Evolutionary conservation across 2,329 filamentous ascomycete species (phyloP).

Genomic region (Venturia carpophila): DNA sequence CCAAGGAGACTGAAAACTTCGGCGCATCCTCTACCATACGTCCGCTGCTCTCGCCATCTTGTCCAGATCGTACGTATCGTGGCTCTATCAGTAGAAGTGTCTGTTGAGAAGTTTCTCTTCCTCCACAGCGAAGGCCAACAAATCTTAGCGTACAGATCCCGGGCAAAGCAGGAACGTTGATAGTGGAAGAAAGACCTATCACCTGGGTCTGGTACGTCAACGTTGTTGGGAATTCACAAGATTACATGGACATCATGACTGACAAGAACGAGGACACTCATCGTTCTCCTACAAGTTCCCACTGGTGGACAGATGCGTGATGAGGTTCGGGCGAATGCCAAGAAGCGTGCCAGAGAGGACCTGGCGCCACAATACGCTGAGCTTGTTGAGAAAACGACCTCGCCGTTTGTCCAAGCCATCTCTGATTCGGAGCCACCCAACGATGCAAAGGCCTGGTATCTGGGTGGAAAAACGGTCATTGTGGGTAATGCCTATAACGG

Average conservation of each 20-base stretch:
- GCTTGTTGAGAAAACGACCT: background rate
- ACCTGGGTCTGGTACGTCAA: background rate
- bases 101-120: background rate
- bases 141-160: background rate
- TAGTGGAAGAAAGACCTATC: background rate
- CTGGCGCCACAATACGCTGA: background rate
- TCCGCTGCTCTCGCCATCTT: background rate
- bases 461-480: background rate
- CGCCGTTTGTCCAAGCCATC: background rate
- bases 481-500: background rate
- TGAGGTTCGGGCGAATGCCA: background rate
- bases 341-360: background rate
- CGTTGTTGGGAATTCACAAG: background rate
- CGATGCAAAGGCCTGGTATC: background rate
- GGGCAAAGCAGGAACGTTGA: background rate
- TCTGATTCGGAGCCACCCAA: background rate
- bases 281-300: background rate
- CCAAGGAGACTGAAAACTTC: background rate
- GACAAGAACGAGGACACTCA: background rate
- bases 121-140: background rate
- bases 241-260: conserved; percentile 3
- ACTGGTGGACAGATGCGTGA: background rate
- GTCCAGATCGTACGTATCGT: background rate
- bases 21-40: background rate
- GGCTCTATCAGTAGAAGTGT: background rate